phyloP scores from a whole-genome alignment of 148 eudicot species.

The Rhododendron vialii region DNA sequence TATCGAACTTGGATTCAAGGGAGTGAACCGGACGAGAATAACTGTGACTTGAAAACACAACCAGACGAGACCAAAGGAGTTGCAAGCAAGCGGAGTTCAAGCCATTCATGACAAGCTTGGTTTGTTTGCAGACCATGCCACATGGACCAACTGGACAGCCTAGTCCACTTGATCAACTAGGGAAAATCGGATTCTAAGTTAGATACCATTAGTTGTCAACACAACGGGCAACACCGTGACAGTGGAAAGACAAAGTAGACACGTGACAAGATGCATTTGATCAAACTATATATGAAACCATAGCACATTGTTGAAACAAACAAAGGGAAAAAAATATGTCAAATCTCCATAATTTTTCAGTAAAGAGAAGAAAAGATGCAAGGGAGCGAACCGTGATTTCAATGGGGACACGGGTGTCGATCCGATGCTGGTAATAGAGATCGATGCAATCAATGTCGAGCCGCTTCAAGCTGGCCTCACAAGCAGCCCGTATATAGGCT shows the following conservation, averaged over 20 bases:
- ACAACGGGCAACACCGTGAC: background rate
- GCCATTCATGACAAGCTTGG: background rate
- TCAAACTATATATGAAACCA: background rate
- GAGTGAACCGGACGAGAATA: too few species aligned
- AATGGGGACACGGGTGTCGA: slow-evolving; percentile 11
- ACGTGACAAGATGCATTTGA: background rate
- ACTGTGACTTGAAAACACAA: background rate
- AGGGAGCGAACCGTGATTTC: slow-evolving; percentile 8
- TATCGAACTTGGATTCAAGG: background rate
- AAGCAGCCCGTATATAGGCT: slow-evolving; percentile 8
- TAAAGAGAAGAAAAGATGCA: background rate
- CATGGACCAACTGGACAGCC: background rate
- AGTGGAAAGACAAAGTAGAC: background rate
- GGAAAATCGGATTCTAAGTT: background rate
- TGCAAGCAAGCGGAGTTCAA: background rate
- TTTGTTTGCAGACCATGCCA: background rate
- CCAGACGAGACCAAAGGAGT: background rate
- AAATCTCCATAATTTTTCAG: background rate
- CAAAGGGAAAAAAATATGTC: background rate
- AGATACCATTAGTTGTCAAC: background rate
- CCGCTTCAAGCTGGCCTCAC: slow-evolving; percentile 15
- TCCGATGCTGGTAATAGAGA: slow-evolving; percentile 8
- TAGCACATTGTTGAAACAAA: background rate
- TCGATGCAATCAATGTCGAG: slow-evolving; percentile 6
- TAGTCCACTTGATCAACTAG: background rate